Evolutionary conservation across 768 basidiomycete species (phyloP).

Genomic region (Podaxis sp.): DNA sequence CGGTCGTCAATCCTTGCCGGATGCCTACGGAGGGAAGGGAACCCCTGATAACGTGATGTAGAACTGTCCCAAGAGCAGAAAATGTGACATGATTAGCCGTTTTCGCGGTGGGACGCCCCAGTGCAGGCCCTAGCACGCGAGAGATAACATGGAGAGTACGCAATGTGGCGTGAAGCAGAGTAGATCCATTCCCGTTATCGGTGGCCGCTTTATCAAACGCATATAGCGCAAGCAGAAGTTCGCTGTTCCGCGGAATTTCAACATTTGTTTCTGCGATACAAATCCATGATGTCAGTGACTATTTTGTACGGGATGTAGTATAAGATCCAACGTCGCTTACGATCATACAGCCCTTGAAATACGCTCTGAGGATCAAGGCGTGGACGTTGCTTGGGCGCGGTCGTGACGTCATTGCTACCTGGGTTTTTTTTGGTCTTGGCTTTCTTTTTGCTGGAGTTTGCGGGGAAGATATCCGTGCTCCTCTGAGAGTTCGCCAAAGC

Average conservation of each 20-base stretch:
- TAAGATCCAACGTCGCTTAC: constrained; percentile 1
- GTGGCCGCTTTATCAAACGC: constrained; percentile 7
- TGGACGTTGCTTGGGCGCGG: background rate
- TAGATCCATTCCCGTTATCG: constrained; percentile 7
- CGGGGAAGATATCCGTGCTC: background rate
- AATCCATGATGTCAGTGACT: background rate
- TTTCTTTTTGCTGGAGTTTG: constrained; percentile 1
- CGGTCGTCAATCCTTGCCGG: background rate
- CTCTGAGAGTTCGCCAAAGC: background rate
- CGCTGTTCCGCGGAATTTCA: constrained; percentile 7
- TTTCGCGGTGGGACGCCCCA: background rate
- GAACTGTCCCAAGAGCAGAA: background rate
- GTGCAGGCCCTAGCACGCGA: background rate
- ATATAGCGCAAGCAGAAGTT: constrained; percentile 3
- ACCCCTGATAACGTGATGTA: background rate
- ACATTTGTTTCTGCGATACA: background rate
- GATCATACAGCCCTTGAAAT: background rate
- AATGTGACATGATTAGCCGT: background rate
- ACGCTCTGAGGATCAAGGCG: background rate
- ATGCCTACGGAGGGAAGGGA: background rate
- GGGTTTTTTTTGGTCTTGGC: constrained; percentile 7
- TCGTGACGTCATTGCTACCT: constrained; percentile 11
- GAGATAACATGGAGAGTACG: background rate
- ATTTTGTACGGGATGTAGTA: background rate
- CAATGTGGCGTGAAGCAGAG: constrained; percentile 8